Conservation (phyloP, 805 yeast genomes). For the Metschnikowia baotianmanensis region DNA sequence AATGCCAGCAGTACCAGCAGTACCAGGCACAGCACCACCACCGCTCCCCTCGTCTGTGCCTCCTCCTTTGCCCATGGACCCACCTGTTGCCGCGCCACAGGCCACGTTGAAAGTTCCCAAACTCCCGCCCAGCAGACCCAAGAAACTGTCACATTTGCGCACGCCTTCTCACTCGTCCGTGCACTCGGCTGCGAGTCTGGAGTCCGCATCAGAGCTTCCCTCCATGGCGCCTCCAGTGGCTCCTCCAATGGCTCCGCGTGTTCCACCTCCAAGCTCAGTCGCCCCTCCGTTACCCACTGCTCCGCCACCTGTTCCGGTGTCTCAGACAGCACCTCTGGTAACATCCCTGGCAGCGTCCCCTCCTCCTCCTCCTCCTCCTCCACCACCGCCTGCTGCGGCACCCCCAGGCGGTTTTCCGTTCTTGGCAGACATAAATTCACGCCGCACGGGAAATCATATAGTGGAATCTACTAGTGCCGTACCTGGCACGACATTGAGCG, state of each 20-base stretch:
- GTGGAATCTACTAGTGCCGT: neutral
- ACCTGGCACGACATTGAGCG: neutral
- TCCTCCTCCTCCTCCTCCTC: constrained; percentile 11
- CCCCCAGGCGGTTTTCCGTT: constrained; percentile 15
- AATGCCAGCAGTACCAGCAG: constrained; percentile 15
- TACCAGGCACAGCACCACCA: constrained; percentile 23
- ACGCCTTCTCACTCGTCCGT: constrained; percentile 22
- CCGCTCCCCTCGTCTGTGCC: constrained; percentile 23
- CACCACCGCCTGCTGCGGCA: constrained; percentile 11
- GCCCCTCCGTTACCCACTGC: constrained; percentile 14
- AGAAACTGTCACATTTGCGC: constrained; percentile 36
- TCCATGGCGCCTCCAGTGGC: constrained; percentile 3
- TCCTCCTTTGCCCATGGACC: constrained; percentile 17
- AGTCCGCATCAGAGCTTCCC: constrained; percentile 2
- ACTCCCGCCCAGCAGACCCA: constrained; percentile 41
- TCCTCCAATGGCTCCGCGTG: neutral
- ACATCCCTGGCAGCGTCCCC: constrained; percentile 3
- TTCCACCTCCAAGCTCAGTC: neutral
- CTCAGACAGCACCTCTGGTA: constrained; percentile 2
- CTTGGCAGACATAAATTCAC: constrained; percentile 19
- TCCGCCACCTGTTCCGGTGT: constrained; percentile 14
- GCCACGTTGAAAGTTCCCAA: constrained; percentile 26
- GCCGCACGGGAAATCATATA: constrained; percentile 10
- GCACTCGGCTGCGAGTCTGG: constrained; percentile 14
- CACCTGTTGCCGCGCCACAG: constrained; percentile 4